Base-by-base conservation (phyloP, 495 filamentous ascomycete genomes). In the Aspergillus nanangensis region DNA sequence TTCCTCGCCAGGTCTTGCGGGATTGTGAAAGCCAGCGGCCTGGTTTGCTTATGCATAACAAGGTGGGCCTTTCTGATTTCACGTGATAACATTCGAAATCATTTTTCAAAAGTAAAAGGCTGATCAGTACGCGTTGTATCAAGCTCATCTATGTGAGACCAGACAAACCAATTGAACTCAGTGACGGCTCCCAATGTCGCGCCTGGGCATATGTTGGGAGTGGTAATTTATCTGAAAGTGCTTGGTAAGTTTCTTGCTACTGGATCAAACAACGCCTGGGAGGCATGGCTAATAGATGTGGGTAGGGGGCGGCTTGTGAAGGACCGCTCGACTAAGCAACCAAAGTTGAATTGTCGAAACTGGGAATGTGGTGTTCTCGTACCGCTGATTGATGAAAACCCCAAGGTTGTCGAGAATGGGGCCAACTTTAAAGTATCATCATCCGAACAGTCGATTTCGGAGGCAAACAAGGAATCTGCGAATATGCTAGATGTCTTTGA, bases 361-460 rank as follows among this genome's bases (percentile, higher is more conserved):
- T 98, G 93, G 93, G 93, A 98, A 64, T 96, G 90, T 52, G 93
- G 93, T 3, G 90, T 98, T 0, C 20, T 98, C 2, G 50, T 95
- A 9, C 82, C 79, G 0, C 42, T 70, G 5, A 58, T 53, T n/a
- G 36, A 56, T 3, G 22, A 52, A 18, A 46, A 29, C 15, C 4
- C 38, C 14, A 17, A 41, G 15, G 18, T 23, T 13, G 11, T 24
- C 21, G 15, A 21, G 4, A 44, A 27, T 20, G 1, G 8, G 22
- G 21, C 33, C 50, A 19, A 18, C 9, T 27, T 19, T n/a, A n/a
- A n/a, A n/a, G n/a, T n/a, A n/a, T n/a, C n/a, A n/a, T n/a, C n/a
- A n/a, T n/a, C n/a, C n/a, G n/a, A n/a, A n/a, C n/a, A n/a, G n/a
- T n/a, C n/a, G n/a, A n/a, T n/a, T n/a, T n/a, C n/a, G n/a, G n/a